Conservation (phyloP, 805 yeast species). For the Ogataea henricii region DNA sequence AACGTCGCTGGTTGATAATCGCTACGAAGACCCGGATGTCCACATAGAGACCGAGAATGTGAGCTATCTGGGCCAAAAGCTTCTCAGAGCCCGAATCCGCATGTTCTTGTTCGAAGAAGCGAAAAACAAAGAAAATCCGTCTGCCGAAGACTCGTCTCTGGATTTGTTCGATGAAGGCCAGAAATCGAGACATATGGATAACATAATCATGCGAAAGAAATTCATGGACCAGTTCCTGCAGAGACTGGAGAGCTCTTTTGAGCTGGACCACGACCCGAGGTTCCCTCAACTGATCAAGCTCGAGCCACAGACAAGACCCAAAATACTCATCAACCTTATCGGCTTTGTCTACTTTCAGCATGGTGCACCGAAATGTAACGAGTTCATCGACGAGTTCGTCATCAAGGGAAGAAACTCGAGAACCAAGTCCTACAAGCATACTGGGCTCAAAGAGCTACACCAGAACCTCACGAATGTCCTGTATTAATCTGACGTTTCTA, state of each 20-base stretch:
- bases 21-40: slow-evolving; percentile 7
- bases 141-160: not conserved
- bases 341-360: slow-evolving; percentile 31
- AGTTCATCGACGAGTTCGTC: slow-evolving; percentile 32
- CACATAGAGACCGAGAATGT: slow-evolving; percentile 12
- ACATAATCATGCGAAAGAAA: slow-evolving; percentile 13
- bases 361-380: slow-evolving; percentile 20
- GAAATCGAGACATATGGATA: slow-evolving; percentile 6
- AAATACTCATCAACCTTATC: slow-evolving; percentile 23
- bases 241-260: slow-evolving; percentile 9
- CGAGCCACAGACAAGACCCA: slow-evolving; percentile 20
- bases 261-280: slow-evolving; percentile 10
- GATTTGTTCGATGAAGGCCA: slow-evolving; percentile 10
- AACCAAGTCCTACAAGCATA: slow-evolving; percentile 24
- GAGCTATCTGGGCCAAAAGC: slow-evolving; percentile 10
- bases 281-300: slow-evolving; percentile 20
- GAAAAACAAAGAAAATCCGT: not conserved
- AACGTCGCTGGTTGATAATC: slow-evolving; percentile 14
- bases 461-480: slow-evolving; percentile 4
- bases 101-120: slow-evolving; percentile 9
- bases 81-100: slow-evolving; percentile 9
- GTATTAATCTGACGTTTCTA: not conserved
- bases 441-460: slow-evolving; percentile 29
- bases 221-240: slow-evolving; percentile 28
- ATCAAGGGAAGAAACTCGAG: slow-evolving; percentile 26